A percentile compares a stretch with the other conserved stretches of the same genome.
phyloP scores from a whole-genome alignment of 2,329 filamentous ascomycete species.

The Pyricularia grisea region DNA sequence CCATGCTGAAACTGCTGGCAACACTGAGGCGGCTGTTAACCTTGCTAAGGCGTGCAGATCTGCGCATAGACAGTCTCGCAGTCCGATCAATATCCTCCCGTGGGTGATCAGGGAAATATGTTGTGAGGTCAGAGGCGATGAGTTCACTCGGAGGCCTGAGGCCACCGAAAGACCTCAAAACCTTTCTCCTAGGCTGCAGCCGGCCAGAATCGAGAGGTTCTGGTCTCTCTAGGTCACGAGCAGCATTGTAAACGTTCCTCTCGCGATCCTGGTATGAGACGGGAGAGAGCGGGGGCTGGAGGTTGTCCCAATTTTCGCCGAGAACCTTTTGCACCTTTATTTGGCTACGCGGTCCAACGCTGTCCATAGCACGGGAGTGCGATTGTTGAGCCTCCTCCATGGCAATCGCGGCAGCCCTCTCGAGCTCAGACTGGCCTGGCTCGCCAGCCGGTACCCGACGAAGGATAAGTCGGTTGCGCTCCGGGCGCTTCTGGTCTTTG shows the following conservation, averaged over 20 bases:
- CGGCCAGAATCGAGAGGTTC: constrained; percentile 29
- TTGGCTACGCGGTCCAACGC: constrained; percentile 67
- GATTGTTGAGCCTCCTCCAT: constrained; percentile 75
- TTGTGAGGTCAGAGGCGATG: constrained; percentile 91
- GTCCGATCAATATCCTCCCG: constrained; percentile 94
- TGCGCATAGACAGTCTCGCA: constrained; percentile 81
- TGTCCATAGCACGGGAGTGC: constrained; percentile 54
- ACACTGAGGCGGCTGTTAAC: constrained; percentile 90
- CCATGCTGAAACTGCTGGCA: constrained; percentile 86
- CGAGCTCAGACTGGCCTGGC: constrained; percentile 77
- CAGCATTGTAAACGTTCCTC: constrained; percentile 52
- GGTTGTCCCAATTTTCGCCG: constrained; percentile 77
- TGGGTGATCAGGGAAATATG: constrained; percentile 93
- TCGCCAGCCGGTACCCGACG: constrained; percentile 88
- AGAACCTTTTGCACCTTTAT: constrained; percentile 83
- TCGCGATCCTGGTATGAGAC: constrained; percentile 63
- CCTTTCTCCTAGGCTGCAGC: constrained; percentile 36
- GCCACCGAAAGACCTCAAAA: constrained; percentile 74
- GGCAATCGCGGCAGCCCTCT: constrained; percentile 80
- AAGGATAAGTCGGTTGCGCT: constrained; percentile 84
- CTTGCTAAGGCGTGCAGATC: constrained; percentile 84
- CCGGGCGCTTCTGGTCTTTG: constrained; percentile 73
- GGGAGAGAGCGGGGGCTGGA: constrained; percentile 76
- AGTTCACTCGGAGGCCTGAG: constrained; percentile 91
- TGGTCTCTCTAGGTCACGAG: constrained; percentile 48